Evolutionary conservation across 2,329 filamentous ascomycete species (phyloP), one percentile per base, ranked within the genome.

Genomic region (Zymoseptoria passerinii): DNA sequence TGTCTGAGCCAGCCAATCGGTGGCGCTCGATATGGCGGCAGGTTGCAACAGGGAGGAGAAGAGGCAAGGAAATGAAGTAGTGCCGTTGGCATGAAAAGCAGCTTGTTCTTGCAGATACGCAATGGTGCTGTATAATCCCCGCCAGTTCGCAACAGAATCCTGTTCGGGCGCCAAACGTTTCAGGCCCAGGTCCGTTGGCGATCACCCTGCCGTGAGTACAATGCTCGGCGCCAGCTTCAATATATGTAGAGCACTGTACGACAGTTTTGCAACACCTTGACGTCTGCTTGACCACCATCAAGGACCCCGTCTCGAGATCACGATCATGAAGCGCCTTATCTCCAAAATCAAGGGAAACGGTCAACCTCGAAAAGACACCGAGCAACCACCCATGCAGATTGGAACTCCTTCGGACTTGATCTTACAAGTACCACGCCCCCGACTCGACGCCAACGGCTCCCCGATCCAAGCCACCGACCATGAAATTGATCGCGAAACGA

Each of bases 401-500:
- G 48, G 48, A 50, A 50, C 13, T n/a, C 48, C 48, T 10, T 20
- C 48, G 23, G 48, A 50, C 23, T n/a, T 50, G 10, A 50, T 50
- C 13, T n/a, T 50, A 8, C 48, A 50, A 8, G 23, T 50, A 9
- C 48, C 48, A 20, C 48, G 48, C 23, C 48, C n/a, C 9, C 48
- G 23, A 27, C 48, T 50, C 8, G 48, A 50, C 13, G 18, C 48
- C 1, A 50, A 50, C 23, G 48, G 48, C 23, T 13, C 19, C 4
- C 48, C 48, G 18, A 50, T 50, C 18, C 48, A 50, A 27, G 48
- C 48, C 10, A 27, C 23, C 8, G 54, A 56, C 18, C 49, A 56
- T 28, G 54, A 56, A 18, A 50, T 52, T 9, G 49, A 50, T n/a
- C 48, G 54, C 20, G 48, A 51, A 20, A 51, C 48, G 48, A 57